Percentiles rank a stretch among this genome's conserved stretches.
These are phyloP conservation scores for Knufia petricola DNA, from an alignment of 2,329 filamentous ascomycete genomes.

Conservation along the genomic window DNA sequence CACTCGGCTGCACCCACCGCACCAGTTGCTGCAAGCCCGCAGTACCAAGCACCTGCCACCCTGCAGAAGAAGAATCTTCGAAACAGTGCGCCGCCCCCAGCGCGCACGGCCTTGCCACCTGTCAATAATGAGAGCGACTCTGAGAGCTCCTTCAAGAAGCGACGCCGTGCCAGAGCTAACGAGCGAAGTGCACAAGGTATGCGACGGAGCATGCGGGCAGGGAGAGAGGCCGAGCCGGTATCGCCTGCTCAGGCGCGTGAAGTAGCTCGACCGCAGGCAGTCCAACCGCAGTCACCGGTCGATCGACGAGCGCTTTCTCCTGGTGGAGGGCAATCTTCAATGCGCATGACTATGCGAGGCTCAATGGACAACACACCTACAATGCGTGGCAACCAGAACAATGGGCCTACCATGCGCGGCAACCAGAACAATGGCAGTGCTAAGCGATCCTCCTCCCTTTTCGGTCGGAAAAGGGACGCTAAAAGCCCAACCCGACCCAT, in stretches of 20 bases:
- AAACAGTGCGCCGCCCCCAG: constrained; percentile 13
- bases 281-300: constrained; percentile 60
- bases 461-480: constrained; percentile 29
- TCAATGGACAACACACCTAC: constrained; percentile 33
- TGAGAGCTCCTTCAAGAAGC: constrained; percentile 65
- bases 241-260: constrained; percentile 34
- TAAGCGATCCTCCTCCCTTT: constrained; percentile 32
- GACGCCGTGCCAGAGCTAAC: constrained; percentile 32
- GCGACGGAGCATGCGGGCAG: constrained; percentile 61
- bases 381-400: constrained; percentile 16
- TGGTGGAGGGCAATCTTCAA: constrained; percentile 32
- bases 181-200: constrained; percentile 47
- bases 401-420: constrained; percentile 19
- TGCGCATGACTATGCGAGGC: constrained; percentile 42
- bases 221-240: constrained; percentile 29
- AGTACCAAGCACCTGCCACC: constrained; percentile 21
- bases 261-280: constrained; percentile 57
- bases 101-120: not conserved
- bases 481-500: constrained; percentile 28
- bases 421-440: constrained; percentile 11
- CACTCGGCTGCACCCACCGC: constrained; percentile 8
- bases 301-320: constrained; percentile 40
- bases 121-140: constrained; percentile 54
- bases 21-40: constrained; percentile 1
- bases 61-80: constrained; percentile 31